phyloP scores from a whole-genome alignment of 2,329 filamentous ascomycete species.

The Periconia macrospinosa region DNA sequence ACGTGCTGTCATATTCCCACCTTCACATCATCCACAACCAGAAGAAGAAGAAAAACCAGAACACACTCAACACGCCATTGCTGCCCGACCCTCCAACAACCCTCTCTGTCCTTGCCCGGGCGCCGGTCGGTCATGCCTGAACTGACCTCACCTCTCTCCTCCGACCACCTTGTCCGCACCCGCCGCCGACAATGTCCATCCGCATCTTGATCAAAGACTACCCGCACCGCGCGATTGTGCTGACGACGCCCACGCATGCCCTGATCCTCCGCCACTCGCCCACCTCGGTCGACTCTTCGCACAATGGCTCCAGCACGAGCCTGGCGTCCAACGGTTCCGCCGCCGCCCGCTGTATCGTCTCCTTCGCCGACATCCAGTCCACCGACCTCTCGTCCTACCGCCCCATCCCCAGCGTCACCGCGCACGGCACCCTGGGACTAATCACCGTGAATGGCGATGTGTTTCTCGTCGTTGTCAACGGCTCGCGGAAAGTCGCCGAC shows the following conservation, averaged over 20 bases:
- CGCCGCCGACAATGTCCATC: slow-evolving; percentile 48
- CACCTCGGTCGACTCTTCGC: slow-evolving; percentile 57
- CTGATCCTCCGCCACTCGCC: slow-evolving; percentile 82
- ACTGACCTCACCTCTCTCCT: background rate
- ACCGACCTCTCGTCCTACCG: slow-evolving; percentile 76
- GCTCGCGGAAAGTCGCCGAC: slow-evolving; percentile 75
- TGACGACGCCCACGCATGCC: slow-evolving; percentile 76
- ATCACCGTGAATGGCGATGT: slow-evolving; percentile 83
- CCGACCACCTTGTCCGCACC: background rate
- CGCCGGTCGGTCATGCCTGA: background rate
- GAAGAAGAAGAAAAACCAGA: background rate
- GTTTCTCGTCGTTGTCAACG: slow-evolving; percentile 87
- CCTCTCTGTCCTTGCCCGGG: background rate
- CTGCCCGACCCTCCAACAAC: background rate
- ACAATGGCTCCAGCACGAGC: slow-evolving; percentile 56
- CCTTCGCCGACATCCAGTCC: slow-evolving; percentile 69
- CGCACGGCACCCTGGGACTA: slow-evolving; percentile 84
- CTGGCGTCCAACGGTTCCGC: slow-evolving; percentile 38
- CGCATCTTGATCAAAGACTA: slow-evolving; percentile 84
- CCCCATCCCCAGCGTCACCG: slow-evolving; percentile 70
- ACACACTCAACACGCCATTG: background rate
- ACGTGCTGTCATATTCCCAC: slow-evolving; percentile 20
- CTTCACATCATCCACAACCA: slow-evolving; percentile 8
- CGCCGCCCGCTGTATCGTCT: slow-evolving; percentile 75
- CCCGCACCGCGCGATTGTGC: slow-evolving; percentile 83